A percentile compares a stretch with the other conserved stretches of the same genome.
Evolutionary conservation across 2,329 filamentous ascomycete genomes (phyloP).

Genomic region (Orbilia brochopaga): DNA sequence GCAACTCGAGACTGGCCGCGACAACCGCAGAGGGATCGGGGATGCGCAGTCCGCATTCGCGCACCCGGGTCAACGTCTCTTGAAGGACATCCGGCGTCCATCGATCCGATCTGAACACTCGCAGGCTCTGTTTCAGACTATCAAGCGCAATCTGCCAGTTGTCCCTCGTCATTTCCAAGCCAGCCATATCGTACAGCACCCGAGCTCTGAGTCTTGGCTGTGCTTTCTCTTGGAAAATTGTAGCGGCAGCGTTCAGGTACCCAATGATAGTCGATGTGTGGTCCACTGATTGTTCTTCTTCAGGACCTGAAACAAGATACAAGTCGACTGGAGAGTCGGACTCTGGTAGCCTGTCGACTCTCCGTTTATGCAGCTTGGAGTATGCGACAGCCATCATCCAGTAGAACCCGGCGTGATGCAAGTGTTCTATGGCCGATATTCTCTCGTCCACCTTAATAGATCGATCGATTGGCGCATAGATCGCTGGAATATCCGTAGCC

Average conservation of each 20-base stretch:
- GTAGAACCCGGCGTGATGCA: constrained; percentile 73
- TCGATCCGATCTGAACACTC: constrained; percentile 61
- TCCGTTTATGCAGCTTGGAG: constrained; percentile 62
- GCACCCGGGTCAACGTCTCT: constrained; percentile 68
- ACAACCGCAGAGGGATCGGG: constrained; percentile 66
- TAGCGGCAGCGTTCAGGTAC: constrained; percentile 35
- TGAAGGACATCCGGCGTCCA: constrained; percentile 67
- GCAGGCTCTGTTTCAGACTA: constrained; percentile 33
- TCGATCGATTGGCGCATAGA: constrained; percentile 68
- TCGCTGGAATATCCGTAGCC: constrained; percentile 56
- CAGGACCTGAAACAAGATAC: constrained; percentile 70
- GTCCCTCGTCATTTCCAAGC: constrained; percentile 39
- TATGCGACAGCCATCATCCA: constrained; percentile 68
- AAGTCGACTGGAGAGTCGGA: constrained; percentile 69
- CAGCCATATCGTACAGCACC: constrained; percentile 37
- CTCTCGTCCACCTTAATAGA: constrained; percentile 64
- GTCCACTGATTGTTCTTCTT: constrained; percentile 51
- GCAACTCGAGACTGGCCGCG: constrained; percentile 70
- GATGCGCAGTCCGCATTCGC: constrained; percentile 64
- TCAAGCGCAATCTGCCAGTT: constrained; percentile 41
- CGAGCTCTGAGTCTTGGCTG: constrained; percentile 39
- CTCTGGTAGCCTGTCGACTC: constrained; percentile 67
- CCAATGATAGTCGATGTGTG: constrained; percentile 35
- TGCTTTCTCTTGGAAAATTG: constrained; percentile 33
- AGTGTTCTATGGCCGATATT: constrained; percentile 68